phyloP scores from a whole-genome alignment of 176 grass and related monocot species.

The Otatea glauca region DNA sequence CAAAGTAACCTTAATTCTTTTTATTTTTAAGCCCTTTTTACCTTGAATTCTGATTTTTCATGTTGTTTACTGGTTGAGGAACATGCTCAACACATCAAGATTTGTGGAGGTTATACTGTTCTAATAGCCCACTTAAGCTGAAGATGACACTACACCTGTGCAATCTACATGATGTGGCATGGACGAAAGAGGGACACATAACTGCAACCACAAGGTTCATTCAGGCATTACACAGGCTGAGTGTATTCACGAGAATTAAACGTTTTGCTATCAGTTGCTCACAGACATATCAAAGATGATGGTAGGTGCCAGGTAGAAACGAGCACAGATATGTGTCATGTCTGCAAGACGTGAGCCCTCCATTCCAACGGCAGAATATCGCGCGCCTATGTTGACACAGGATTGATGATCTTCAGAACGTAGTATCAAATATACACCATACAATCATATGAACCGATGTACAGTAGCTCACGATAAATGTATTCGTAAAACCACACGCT shows the following conservation, averaged over 20 bases:
- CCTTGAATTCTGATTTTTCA: neutral
- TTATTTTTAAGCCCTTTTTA: neutral
- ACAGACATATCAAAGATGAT: neutral
- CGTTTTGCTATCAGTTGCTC: neutral
- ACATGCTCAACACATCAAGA: neutral
- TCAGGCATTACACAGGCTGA: neutral
- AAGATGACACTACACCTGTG: neutral
- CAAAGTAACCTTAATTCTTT: too few species aligned
- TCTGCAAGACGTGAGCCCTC: constrained; percentile 1
- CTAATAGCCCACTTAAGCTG: neutral
- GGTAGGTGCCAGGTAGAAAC: constrained; percentile 24
- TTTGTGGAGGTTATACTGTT: neutral
- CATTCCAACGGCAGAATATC: constrained; percentile 4
- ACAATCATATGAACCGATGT: too few species aligned
- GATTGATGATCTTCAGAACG: too few species aligned
- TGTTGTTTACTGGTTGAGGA: neutral
- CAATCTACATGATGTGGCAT: constrained; percentile 10
- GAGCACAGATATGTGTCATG: constrained; percentile 25
- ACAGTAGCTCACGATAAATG: too few species aligned
- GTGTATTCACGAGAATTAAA: neutral
- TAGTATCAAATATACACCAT: too few species aligned
- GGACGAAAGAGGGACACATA: neutral
- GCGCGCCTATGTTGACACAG: neutral
- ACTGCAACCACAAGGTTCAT: neutral
- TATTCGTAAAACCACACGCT: too few species aligned